These are phyloP conservation scores for Balakata baccata DNA, from an alignment of 345 rosid species.

Conservation along the genomic window DNA sequence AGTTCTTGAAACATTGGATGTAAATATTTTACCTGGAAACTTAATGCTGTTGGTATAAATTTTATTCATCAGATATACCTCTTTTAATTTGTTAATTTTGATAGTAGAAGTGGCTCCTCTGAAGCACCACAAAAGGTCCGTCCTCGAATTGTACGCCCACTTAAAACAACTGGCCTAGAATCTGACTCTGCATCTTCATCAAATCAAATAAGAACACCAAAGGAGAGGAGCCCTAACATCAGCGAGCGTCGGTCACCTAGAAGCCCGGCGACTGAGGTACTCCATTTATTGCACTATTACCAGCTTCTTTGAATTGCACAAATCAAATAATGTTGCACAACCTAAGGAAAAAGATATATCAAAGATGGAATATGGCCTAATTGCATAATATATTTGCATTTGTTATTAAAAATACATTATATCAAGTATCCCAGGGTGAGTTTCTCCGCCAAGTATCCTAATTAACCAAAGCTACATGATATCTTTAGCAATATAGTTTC, in stretches of 20 bases:
- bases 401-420: background rate
- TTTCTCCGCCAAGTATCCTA: background rate
- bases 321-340: background rate
- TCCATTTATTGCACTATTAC: background rate
- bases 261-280: slow-evolving; percentile 72
- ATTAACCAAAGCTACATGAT: background rate
- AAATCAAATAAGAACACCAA: slow-evolving; percentile 48
- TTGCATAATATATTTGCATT: background rate
- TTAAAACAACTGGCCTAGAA: slow-evolving; percentile 37
- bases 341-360: background rate
- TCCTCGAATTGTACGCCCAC: slow-evolving; percentile 61
- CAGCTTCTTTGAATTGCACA: background rate
- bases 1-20: slow-evolving; percentile 1
- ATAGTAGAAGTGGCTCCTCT: slow-evolving; percentile 45
- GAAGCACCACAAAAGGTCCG: slow-evolving; percentile 66
- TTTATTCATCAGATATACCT: background rate
- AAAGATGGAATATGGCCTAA: background rate
- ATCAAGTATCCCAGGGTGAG: background rate
- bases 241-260: slow-evolving; percentile 67
- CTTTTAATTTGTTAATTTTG: slow-evolving; percentile 9
- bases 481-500: background rate
- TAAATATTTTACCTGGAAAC: background rate
- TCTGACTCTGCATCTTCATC: slow-evolving; percentile 52
- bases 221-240: slow-evolving; percentile 65
- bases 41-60: background rate